Evolutionary conservation across 306 rosid species (phyloP), one percentile per base, ranked within the genome.

Genomic region (Vicia faba): DNA sequence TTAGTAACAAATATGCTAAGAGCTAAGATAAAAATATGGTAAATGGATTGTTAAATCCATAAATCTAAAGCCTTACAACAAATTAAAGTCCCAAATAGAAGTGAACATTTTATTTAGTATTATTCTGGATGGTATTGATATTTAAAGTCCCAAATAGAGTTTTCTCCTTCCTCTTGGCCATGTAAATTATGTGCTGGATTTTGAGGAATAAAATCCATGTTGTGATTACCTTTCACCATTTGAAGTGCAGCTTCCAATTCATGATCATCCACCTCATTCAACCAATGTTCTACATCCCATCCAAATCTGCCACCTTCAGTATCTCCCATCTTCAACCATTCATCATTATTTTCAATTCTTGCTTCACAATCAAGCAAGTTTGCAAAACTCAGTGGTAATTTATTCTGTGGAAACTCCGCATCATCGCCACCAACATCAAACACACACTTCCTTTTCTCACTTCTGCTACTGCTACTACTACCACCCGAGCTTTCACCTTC

Each of bases 61-160:
- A 23, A 25, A 54, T 54, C 16, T 54, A 23, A 54, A 26, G 18
- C 19, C 26, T 55, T 26, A 12, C 16, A 26, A 5, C 38, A 55
- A 54, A 55, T 55, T 0, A 26, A 55, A 26, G 10, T 33, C 38
- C 38, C 8, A 33, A 33, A 33, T 7, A 33, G 38, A 7, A 7
- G 38, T 33, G 12, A 63, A 63, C 68, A 41, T 43, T 11, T 13
- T 63, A 25, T 0, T 61, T 39, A 40, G 19, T 64, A 14, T 14
- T 31, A 14, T 11, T 2, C 1, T 15, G 61, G 76, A 35, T 48
- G 35, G 40, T 20, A 45, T 6, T 48, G 46, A 46, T 20, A 57
- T 35, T 13, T 15, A 26, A 77, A 50, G 68, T 82, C 92, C 88
- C 86, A 86, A 55, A 89, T 51, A 0, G 92, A 82, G 56, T 75